Evolutionary conservation across 1,284 basidiomycete genomes (phyloP), one percentile per base, ranked within the genome.

Genomic region (Puccinia coronata): DNA sequence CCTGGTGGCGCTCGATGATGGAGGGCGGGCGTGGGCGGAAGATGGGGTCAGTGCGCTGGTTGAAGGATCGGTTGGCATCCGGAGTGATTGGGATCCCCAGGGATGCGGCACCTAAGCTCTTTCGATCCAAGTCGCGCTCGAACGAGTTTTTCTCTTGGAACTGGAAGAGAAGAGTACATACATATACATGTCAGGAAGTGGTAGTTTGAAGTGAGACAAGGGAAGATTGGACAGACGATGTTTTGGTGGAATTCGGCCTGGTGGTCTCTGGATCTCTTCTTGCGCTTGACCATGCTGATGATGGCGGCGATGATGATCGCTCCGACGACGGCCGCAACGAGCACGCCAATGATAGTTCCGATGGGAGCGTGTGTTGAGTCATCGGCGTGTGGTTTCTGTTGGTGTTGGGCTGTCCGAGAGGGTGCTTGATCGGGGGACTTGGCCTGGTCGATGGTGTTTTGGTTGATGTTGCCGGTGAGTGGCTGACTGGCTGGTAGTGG

Each of bases 311-410:
- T n/a, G 74, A 76, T 43, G n/a, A 76, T n/a, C 6, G 55, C 55
- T 2, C 36, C 74, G n/a, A 76, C n/a, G 36, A 63, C n/a, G 41
- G 59, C 74, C 9, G 53, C 59, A 1, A 65, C 41, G 36, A 76
- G 57, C 28, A 76, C 65, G n/a, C 74, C 74, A 14, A 76, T 47
- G 57, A 76, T 76, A 25, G 74, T 76, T 14, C 74, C 74, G 39
- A 76, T 34, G 34, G 47, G 36, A 20, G 74, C 51, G 23, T n/a
- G 41, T 2, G 36, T 63, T 5, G 28, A 20, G 5, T 65, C 25
- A 61, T 61, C 59, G 14, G 20, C 14, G 59, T 12, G 31, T 5
- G 57, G 47, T 57, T 39, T 59, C 28, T 49, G 47, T 20, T 25
- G 39, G 0, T 36, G 31, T 25, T 65, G 61, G 25, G 23, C 11